Conservation (phyloP, 2,329 filamentous ascomycete species). For the Ascochyta viciae-villosae region DNA sequence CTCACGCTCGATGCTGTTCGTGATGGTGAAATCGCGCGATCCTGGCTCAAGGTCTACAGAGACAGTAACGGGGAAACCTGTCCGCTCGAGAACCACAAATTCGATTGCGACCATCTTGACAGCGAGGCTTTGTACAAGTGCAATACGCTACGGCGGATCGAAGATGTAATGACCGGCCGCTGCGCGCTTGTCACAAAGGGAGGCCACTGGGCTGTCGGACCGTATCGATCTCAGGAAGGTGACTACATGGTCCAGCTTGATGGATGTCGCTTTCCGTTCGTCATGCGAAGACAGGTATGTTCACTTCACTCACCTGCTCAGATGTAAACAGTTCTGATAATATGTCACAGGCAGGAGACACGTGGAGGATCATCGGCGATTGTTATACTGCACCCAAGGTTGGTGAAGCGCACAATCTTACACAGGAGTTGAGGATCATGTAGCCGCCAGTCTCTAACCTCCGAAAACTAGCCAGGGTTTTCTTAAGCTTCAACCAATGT, state of each 20-base stretch:
- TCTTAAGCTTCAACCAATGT: too few species aligned
- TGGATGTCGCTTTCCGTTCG: slow-evolving; percentile 1
- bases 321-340: too few species aligned
- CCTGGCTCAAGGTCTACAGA: background rate
- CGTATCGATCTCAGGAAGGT: background rate
- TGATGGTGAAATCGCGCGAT: background rate
- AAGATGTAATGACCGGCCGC: background rate
- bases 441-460: too few species aligned
- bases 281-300: slow-evolving; percentile 1
- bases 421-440: too few species aligned
- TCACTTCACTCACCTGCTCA: background rate
- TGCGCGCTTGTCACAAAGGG: background rate
- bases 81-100: background rate
- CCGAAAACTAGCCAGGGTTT: too few species aligned
- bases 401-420: too few species aligned
- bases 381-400: background rate
- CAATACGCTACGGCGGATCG: background rate
- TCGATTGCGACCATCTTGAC: background rate
- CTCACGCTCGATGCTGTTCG: background rate
- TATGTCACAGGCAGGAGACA: background rate
- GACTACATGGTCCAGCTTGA: background rate
- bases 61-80: background rate
- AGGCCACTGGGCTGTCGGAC: background rate
- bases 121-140: background rate
- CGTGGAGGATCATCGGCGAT: background rate